Evolutionary conservation across 208 protist genomes (phyloP), one percentile per base, ranked within the genome.

Genomic region (Leishmania major): DNA sequence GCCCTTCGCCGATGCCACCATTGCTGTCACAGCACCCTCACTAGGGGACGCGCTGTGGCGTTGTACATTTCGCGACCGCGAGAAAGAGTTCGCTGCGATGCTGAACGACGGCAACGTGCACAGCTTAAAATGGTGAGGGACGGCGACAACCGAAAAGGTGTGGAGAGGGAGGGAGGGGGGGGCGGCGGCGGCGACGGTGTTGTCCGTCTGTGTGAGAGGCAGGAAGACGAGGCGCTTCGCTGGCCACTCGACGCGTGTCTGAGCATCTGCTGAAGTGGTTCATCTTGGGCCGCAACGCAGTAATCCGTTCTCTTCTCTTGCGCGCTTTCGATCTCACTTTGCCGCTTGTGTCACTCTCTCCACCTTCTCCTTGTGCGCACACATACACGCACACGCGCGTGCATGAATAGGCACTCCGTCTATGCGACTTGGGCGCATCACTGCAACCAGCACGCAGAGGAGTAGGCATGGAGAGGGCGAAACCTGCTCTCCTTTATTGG

Each of bases 41-140:
- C 73, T 88, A 35, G 93, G 90, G 11, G 77, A 83, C 1, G 57
- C 72, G 35, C 80, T 90, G 43, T 93, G 84, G 86, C 72, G 73
- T 10, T 95, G 91, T 80, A 83, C 84, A 75, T 96, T 96, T 80
- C 83, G 80, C 17, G 93, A 96, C 77, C 89, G 93, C n/a, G 88
- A 95, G 67, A 90, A 91, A 77, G 91, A 93, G 78, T 94, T 95
- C 82, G 92, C 95, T 72, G 86, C 90, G 60, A 84, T 90, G 87
- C 85, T 93, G 43, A 82, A 91, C 49, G 73, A 85, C 37, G 87
- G 89, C 35, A 90, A 93, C 78, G 82, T 96, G 35, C 91, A 93
- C 51, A 94, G 91, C 62, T 77, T 96, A n/a, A 93, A 93, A 78
- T 96, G 91, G 93, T 94, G 62, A 90, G 37, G 6, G 25, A 11